Base-by-base conservation (phyloP, 768 basidiomycete species). In the Amylocystis lapponica region DNA sequence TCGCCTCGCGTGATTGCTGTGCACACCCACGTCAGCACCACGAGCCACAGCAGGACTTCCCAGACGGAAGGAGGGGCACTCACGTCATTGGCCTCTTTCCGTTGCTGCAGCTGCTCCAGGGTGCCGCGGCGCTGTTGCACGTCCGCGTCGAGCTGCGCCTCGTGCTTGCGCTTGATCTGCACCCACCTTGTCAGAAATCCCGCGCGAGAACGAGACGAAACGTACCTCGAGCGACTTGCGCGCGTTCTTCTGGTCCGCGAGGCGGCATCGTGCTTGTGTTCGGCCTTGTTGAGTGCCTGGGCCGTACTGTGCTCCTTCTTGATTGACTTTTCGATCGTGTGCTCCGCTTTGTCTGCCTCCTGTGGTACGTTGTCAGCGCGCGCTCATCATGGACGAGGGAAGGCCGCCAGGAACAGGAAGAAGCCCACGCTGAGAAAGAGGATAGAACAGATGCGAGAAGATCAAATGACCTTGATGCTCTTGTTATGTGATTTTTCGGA, bases 401-500 rank as follows among this genome's bases (percentile, higher is more conserved):
- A 30, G 29, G 29, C 29, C n/a, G 9, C n/a, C 13, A 19, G 16
- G 16, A 14, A 8, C 8, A 34, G 8, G 33, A 34, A 9, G n/a
- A n/a, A n/a, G n/a, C n/a, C n/a, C n/a, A n/a, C n/a, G n/a, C n/a
- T n/a, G n/a, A n/a, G n/a, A n/a, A n/a, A n/a, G n/a, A n/a, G n/a
- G n/a, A n/a, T n/a, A n/a, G n/a, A n/a, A n/a, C n/a, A n/a, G n/a
- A n/a, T n/a, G n/a, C 7, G 7, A 17, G 32, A 13, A 23, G 42
- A 43, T 8, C 13, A 25, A 36, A 59, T 46, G 22, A 75, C 78
- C 66, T 79, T 81, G 43, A 69, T 63, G 21, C 72, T 70, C 53
- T 76, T 78, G 26, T 63, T 55, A 42, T 76, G 67, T 11, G 61
- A 58, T 65, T 81, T 81, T 56, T 84, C 79, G 7, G 70, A 66